Conservation (phyloP, 441 rosid genomes). For the Macaranga tanarius region DNA sequence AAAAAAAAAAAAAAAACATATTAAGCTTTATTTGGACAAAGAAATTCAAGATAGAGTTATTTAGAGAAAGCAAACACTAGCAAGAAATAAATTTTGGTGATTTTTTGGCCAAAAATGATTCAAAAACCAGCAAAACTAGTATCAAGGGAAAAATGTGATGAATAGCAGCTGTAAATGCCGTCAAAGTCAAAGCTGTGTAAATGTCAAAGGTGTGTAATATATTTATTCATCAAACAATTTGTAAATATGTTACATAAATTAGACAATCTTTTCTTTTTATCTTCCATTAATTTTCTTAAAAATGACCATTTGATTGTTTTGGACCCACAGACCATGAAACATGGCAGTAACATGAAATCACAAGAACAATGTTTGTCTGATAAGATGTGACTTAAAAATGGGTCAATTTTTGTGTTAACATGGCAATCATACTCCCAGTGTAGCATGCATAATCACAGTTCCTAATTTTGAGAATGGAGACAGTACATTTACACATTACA, state of each 20-base stretch:
- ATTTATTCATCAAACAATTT: no score
- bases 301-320: neutral
- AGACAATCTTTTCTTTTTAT: neutral
- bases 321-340: neutral
- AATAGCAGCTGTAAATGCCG: no score
- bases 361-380: neutral
- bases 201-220: no score
- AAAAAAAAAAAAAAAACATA: no score
- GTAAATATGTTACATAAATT: neutral
- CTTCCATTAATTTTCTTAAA: neutral
- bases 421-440: neutral
- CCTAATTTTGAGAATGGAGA: neutral
- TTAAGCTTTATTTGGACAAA: no score
- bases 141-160: no score
- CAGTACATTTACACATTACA: neutral
- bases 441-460: neutral
- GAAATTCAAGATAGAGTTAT: no score
- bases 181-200: no score
- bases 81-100: no score
- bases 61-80: no score
- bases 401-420: neutral
- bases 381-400: neutral
- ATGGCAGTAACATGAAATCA: slow-evolving; percentile 7
- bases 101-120: no score
- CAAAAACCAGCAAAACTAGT: no score